Conservation (phyloP, 2,329 filamentous ascomycete species). For the Venturia nashicola region DNA sequence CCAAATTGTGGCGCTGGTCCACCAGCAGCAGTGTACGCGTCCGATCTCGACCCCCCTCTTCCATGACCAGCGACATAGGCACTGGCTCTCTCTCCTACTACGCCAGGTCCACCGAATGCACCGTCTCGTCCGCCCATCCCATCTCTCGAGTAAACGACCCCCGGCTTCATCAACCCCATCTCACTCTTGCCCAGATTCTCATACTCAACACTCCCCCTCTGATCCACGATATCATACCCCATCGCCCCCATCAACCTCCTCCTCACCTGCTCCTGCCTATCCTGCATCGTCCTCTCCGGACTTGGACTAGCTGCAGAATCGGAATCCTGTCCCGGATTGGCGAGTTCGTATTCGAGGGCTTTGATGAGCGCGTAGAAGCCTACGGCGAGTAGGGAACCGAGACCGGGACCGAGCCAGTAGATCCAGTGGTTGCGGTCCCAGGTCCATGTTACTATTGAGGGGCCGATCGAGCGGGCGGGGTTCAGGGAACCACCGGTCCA, state of each 20-base stretch:
- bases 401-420: conserved; percentile 19
- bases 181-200: background rate
- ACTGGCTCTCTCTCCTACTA: background rate
- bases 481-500: conserved; percentile 32
- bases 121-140: background rate
- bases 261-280: background rate
- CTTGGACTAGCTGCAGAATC: background rate
- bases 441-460: conserved; percentile 24
- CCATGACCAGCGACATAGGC: background rate
- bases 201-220: background rate
- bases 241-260: background rate
- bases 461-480: conserved; percentile 28
- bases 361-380: conserved; percentile 17
- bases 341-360: conserved; percentile 17
- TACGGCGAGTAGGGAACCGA: conserved; percentile 13
- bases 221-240: background rate
- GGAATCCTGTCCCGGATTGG: conserved; percentile 13
- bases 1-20: background rate
- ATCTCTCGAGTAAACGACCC: background rate
- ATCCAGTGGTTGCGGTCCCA: conserved; percentile 31
- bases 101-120: too few species aligned
- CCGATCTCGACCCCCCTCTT: background rate
- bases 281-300: background rate
- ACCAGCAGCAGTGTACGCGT: background rate
- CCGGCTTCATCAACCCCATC: background rate